These are phyloP conservation scores for Nemania sp. DNA, from an alignment of 2,329 filamentous ascomycete genomes.

Conservation along the genomic window DNA sequence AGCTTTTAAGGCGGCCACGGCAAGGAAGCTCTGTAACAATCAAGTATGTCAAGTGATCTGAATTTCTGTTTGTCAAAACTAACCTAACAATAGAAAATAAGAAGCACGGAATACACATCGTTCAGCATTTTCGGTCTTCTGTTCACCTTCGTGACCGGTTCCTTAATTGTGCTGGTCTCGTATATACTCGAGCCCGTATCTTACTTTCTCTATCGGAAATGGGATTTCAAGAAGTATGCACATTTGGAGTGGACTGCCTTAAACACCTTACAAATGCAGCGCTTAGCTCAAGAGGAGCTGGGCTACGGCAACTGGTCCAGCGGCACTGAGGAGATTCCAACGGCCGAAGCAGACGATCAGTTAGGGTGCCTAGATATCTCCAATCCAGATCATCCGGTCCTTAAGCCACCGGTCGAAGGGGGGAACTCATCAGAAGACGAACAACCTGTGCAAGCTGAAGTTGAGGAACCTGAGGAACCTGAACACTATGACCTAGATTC, in stretches of 20 bases:
- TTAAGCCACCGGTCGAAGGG: background rate
- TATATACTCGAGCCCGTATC: background rate
- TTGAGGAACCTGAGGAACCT: too few relatives aligned
- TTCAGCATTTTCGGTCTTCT: background rate
- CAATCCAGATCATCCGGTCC: background rate
- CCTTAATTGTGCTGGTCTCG: background rate
- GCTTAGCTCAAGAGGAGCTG: background rate
- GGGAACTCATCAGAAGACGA: too few relatives aligned
- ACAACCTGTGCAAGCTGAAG: too few relatives aligned
- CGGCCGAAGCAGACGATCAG: background rate
- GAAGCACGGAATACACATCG: conserved; percentile 10
- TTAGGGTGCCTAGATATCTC: background rate
- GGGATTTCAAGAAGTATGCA: background rate
- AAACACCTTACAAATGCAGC: background rate
- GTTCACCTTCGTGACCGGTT: background rate
- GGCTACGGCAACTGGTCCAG: background rate
- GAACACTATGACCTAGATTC: too few relatives aligned
- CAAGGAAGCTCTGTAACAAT: background rate
- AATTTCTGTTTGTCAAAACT: background rate
- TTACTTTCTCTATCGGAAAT: background rate
- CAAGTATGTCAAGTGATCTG: background rate
- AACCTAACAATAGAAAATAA: conserved; percentile 37
- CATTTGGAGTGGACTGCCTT: background rate
- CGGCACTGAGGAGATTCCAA: background rate
- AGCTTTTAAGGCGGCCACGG: background rate